Evolutionary conservation across 768 basidiomycete species (phyloP).

Genomic region (Tulasnella sp.): DNA sequence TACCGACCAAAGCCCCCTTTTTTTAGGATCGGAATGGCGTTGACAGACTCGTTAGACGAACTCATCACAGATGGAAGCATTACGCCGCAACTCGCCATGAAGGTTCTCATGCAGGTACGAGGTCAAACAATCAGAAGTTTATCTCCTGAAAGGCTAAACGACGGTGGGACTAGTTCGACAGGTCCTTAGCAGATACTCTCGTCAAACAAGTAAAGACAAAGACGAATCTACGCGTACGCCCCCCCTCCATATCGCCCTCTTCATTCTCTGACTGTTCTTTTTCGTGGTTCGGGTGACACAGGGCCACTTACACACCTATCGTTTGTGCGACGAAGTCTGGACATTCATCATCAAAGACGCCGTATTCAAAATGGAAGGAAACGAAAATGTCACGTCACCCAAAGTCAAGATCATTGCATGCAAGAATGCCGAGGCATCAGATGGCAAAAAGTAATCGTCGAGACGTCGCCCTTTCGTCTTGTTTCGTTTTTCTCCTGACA

Average conservation of each 20-base stretch:
- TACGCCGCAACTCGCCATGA: slow-evolving; percentile 94
- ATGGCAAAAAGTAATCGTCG: slow-evolving; percentile 71
- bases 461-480: too few relatives aligned
- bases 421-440: slow-evolving; percentile 85
- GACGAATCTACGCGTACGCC: slow-evolving; percentile 73
- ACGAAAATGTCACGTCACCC: slow-evolving; percentile 56
- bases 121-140: too few relatives aligned
- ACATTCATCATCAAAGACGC: slow-evolving; percentile 95
- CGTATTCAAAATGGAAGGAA: slow-evolving; percentile 89
- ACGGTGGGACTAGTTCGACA: slow-evolving; percentile 97
- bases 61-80: slow-evolving; percentile 94
- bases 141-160: too few relatives aligned
- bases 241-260: too few relatives aligned
- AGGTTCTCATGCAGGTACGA: slow-evolving; percentile 87
- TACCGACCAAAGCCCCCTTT: too few relatives aligned
- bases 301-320: slow-evolving; percentile 88
- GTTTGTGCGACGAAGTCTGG: slow-evolving; percentile 94
- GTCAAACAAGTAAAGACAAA: slow-evolving; percentile 91
- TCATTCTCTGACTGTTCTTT: too few relatives aligned
- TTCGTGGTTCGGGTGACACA: too few relatives aligned
- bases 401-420: slow-evolving; percentile 98
- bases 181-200: slow-evolving; percentile 84
- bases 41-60: slow-evolving; percentile 97
- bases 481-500: too few relatives aligned
- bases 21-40: slow-evolving; percentile 89